phyloP scores from a whole-genome alignment of 2,329 filamentous ascomycete species.

The Clonostachys rhizophaga region DNA sequence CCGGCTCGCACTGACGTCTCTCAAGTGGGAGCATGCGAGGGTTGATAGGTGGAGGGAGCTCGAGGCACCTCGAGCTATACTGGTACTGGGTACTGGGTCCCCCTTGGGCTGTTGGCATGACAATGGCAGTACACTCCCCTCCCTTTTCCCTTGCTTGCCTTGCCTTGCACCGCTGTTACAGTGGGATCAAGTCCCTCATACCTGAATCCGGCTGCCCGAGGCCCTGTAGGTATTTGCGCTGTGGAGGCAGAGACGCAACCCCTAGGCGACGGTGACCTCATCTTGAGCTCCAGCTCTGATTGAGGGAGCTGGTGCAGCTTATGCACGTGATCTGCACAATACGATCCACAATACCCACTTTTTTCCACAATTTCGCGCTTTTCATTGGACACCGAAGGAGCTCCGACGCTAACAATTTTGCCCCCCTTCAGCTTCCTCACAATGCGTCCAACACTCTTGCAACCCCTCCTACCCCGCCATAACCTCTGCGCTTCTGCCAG shows the following conservation, averaged over 20 bases:
- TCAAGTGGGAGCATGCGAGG: neutral
- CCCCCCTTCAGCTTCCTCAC: slow-evolving; percentile 32
- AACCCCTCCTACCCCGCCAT: slow-evolving; percentile 42
- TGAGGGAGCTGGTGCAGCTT: no score
- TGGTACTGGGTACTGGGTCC: no score
- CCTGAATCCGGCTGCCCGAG: no score
- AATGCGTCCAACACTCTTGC: slow-evolving; percentile 38
- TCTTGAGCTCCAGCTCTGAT: neutral
- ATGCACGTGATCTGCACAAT: neutral
- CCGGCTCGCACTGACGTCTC: neutral
- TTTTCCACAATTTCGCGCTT: neutral
- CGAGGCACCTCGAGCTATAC: neutral
- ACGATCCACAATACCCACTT: neutral
- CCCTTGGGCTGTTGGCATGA: no score
- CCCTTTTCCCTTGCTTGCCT: no score
- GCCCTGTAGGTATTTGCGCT: no score
- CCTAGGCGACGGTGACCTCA: neutral
- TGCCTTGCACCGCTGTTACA: no score
- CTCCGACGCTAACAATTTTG: slow-evolving; percentile 26
- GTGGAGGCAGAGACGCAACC: no score
- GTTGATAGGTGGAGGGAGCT: slow-evolving; percentile 1
- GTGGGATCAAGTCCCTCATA: no score
- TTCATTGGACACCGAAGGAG: neutral
- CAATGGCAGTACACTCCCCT: no score
- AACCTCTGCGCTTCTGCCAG: slow-evolving; percentile 30